These are phyloP conservation scores for Aspergillus awamori DNA, from an alignment of 2,329 filamentous ascomycete genomes.

Conservation along the genomic window DNA sequence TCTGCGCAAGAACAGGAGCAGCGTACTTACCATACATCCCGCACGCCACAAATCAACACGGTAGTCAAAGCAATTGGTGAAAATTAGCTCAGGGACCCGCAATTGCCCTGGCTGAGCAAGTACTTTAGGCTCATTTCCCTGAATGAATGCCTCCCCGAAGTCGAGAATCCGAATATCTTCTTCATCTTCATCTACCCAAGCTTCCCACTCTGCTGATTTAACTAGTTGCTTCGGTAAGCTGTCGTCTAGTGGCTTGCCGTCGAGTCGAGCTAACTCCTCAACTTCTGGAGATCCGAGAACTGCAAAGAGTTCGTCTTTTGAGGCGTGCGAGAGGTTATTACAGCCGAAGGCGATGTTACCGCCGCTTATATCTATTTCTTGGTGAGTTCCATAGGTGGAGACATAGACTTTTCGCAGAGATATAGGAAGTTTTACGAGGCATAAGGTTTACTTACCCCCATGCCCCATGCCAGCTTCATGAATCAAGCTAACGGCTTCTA, in stretches of 20 bases:
- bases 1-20: neutral
- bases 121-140: slow-evolving; percentile 23
- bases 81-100: slow-evolving; percentile 35
- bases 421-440: too few relatives aligned
- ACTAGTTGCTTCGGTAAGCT: slow-evolving; percentile 28
- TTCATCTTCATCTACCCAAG: slow-evolving; percentile 31
- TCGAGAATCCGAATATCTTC: slow-evolving; percentile 29
- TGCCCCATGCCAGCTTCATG: slow-evolving; percentile 33
- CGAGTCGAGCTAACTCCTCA: slow-evolving; percentile 22
- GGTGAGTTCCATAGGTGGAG: slow-evolving; percentile 2
- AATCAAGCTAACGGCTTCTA: slow-evolving; percentile 31
- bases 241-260: slow-evolving; percentile 26
- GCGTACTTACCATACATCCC: slow-evolving; percentile 27
- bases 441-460: slow-evolving; percentile 29
- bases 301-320: slow-evolving; percentile 24
- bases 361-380: slow-evolving; percentile 30
- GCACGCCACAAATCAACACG: slow-evolving; percentile 38
- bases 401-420: too few relatives aligned
- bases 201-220: slow-evolving; percentile 27
- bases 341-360: slow-evolving; percentile 32
- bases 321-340: slow-evolving; percentile 15
- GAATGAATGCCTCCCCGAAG: slow-evolving; percentile 29
- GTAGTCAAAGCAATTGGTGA: slow-evolving; percentile 33
- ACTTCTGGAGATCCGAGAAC: slow-evolving; percentile 23
- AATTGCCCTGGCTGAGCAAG: slow-evolving; percentile 30